Percentiles rank a stretch among this genome's conserved stretches.
Conservation (phyloP, 2,329 filamentous ascomycete species). For the Sarocladiaceae sp. region DNA sequence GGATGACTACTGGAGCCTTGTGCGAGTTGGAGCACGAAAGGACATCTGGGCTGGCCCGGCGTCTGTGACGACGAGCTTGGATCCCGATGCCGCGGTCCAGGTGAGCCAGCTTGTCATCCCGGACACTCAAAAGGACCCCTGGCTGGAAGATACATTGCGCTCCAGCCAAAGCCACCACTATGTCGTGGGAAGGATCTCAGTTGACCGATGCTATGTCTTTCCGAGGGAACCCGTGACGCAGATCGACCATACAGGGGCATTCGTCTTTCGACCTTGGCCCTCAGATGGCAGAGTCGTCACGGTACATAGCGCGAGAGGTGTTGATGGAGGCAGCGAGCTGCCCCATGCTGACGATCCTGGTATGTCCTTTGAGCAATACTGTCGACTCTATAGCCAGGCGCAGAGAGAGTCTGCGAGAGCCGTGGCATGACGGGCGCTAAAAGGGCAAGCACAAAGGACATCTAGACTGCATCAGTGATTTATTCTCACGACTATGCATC, state of each 20-base stretch:
- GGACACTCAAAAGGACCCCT: not conserved
- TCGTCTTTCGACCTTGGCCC: not conserved
- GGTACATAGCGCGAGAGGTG: no score
- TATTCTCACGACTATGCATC: no score
- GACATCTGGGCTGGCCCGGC: not conserved
- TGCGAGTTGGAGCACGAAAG: not conserved
- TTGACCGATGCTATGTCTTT: not conserved
- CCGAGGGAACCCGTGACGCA: not conserved
- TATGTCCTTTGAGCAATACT: no score
- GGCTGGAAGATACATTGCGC: not conserved
- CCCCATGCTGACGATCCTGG: no score
- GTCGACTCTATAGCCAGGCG: no score
- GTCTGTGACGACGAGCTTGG: not conserved
- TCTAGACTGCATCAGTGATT: no score
- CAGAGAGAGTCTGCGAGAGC: no score
- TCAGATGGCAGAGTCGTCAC: not conserved
- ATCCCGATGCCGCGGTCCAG: not conserved
- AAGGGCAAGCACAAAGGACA: no score
- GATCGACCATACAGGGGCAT: no score
- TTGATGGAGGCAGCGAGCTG: no score
- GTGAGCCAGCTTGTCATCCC: not conserved
- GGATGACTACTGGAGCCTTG: not conserved
- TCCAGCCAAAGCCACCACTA: not conserved
- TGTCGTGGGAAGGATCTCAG: not conserved
- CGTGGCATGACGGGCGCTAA: no score